Percentiles rank a stretch among this genome's conserved stretches.
These are phyloP conservation scores for Eimeria sp. DNA, from an alignment of 169 alveolate species.

Conservation along the genomic window DNA sequence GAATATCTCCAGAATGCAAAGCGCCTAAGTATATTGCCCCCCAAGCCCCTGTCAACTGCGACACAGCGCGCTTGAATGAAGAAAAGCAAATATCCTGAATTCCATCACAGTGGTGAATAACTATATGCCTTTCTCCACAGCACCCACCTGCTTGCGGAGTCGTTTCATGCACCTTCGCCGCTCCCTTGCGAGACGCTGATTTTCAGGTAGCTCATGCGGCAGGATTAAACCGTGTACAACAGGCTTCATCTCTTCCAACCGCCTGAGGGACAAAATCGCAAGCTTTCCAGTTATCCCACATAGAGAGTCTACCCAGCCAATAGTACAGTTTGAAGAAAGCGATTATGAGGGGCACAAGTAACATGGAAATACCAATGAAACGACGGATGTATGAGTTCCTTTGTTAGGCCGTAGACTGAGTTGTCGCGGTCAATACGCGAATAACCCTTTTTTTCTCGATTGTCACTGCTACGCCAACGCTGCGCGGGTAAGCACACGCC, in stretches of 20 bases:
- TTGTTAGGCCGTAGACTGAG: constrained; percentile 87
- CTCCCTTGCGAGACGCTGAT: constrained; percentile 74
- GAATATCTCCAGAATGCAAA: neutral
- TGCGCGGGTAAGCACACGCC: constrained; percentile 17
- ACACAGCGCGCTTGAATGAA: neutral
- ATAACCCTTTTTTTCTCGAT: constrained; percentile 88
- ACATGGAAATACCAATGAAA: constrained; percentile 86
- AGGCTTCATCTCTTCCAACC: constrained; percentile 84
- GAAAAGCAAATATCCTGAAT: neutral
- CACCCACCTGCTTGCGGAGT: constrained; percentile 73
- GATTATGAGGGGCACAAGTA: neutral
- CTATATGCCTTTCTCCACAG: neutral
- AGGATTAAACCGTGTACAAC: constrained; percentile 87
- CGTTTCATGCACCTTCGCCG: constrained; percentile 77
- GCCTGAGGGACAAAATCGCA: constrained; percentile 66
- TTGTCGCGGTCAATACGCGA: constrained; percentile 88
- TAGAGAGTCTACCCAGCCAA: neutral
- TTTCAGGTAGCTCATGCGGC: constrained; percentile 85
- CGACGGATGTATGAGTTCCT: constrained; percentile 89
- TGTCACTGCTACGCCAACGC: constrained; percentile 87
- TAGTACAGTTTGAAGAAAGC: neutral
- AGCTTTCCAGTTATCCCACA: neutral
- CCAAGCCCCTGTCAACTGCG: neutral
- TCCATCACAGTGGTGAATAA: neutral
- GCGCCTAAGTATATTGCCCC: neutral